Conservation (phyloP, 2,329 filamentous ascomycete species). For the Sporothrix sp. region DNA sequence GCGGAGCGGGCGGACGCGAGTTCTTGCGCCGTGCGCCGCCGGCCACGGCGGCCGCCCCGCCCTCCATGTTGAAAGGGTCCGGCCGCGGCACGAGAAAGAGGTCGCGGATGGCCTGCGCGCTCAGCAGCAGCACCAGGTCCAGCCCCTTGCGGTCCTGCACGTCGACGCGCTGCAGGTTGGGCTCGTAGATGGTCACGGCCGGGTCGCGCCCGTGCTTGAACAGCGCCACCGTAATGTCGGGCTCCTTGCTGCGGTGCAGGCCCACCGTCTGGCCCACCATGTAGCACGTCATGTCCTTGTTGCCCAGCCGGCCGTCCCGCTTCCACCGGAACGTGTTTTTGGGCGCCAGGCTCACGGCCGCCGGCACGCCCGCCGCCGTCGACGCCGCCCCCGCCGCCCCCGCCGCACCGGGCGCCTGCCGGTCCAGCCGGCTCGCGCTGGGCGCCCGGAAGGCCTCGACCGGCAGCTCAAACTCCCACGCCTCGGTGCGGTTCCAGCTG, state of each 20-base stretch:
- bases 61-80: conserved; percentile 69
- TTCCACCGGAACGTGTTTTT: conserved; percentile 83
- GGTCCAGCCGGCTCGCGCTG: conserved; percentile 68
- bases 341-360: conserved; percentile 39
- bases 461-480: conserved; percentile 90
- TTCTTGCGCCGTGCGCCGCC: conserved; percentile 26
- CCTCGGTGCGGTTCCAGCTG: conserved; percentile 68
- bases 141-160: conserved; percentile 90
- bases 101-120: conserved; percentile 55
- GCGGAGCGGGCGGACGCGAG: conserved; percentile 32
- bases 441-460: conserved; percentile 74
- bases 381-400: conserved; percentile 27
- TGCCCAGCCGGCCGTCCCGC: conserved; percentile 69
- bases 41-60: conserved; percentile 24
- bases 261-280: conserved; percentile 68
- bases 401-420: conserved; percentile 38
- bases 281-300: conserved; percentile 78
- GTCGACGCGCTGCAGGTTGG: conserved; percentile 81
- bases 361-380: conserved; percentile 21
- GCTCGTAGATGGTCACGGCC: conserved; percentile 76
- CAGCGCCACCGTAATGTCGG: conserved; percentile 88
- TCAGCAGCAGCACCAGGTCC: conserved; percentile 65
- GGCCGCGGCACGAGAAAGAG: conserved; percentile 54
- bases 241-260: conserved; percentile 74
- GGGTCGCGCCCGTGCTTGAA: conserved; percentile 60